Conservation (phyloP, 495 filamentous ascomycete genomes). For the Tuber indicum region DNA sequence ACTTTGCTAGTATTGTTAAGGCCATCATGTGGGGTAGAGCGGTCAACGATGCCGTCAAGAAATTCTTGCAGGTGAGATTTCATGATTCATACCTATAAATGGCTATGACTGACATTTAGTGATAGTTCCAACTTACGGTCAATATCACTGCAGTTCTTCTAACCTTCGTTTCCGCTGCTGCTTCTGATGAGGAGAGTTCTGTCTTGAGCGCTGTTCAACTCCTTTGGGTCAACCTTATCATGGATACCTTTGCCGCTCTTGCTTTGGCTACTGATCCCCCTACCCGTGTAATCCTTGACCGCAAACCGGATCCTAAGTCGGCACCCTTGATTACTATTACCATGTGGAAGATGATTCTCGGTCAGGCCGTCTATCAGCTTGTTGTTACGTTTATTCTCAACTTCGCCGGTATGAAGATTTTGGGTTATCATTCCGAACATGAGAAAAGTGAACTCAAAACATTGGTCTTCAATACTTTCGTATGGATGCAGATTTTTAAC, state of each 20-base stretch:
- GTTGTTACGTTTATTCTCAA: conserved; percentile 70
- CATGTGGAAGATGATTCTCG: conserved; percentile 95
- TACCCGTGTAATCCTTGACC: conserved; percentile 60
- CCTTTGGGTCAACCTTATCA: conserved; percentile 88
- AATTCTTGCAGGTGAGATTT: conserved; percentile 66
- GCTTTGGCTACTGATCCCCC: conserved; percentile 85
- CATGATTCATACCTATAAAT: neutral
- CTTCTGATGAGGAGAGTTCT: conserved; percentile 57
- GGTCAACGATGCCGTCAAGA: conserved; percentile 83
- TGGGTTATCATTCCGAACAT: conserved; percentile 50
- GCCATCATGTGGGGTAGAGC: conserved; percentile 83
- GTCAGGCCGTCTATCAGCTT: conserved; percentile 76
- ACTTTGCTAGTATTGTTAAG: conserved; percentile 83
- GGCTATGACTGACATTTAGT: conserved; percentile 15
- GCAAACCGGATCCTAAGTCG: conserved; percentile 69
- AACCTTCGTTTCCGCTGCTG: conserved; percentile 73
- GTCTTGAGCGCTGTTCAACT: conserved; percentile 80
- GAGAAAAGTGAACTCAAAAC: conserved; percentile 52
- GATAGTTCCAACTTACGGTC: conserved; percentile 84
- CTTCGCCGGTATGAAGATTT: conserved; percentile 61
- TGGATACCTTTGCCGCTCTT: conserved; percentile 93
- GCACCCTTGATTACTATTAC: conserved; percentile 67
- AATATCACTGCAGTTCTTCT: conserved; percentile 84
- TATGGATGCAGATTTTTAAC: conserved; percentile 96
- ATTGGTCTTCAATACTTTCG: conserved; percentile 83